A percentile compares a stretch with the other conserved stretches of the same genome.
These are phyloP conservation scores for Colletotrichum gloeosporioides DNA, from an alignment of 2,329 filamentous ascomycete species.

Conservation along the genomic window DNA sequence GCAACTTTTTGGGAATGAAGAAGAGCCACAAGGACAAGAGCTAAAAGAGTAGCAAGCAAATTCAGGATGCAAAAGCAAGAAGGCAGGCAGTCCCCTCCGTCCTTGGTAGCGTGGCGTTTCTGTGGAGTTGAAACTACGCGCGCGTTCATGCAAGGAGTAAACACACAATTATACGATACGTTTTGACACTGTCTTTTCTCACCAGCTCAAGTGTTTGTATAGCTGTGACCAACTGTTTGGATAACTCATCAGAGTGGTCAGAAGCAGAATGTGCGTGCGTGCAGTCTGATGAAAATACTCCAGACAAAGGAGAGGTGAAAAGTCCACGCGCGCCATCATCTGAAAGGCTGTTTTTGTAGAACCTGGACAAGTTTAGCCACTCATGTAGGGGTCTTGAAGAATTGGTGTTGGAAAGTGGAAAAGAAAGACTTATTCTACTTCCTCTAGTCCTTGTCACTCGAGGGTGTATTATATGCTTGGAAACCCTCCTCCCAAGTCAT, in stretches of 20 bases:
- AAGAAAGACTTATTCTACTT: neutral
- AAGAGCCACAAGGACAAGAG: slow-evolving; percentile 44
- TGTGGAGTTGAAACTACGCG: neutral
- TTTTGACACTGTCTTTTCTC: neutral
- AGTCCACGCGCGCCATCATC: neutral
- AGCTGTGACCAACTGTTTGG: neutral
- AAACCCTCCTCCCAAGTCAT: too few relatives aligned
- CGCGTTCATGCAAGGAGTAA: neutral
- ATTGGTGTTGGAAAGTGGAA: neutral
- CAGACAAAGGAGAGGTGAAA: neutral
- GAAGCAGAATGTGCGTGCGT: neutral
- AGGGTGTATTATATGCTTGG: too few relatives aligned
- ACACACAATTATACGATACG: neutral
- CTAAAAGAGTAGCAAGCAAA: neutral
- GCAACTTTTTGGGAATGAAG: slow-evolving; percentile 64
- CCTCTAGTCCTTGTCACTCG: neutral
- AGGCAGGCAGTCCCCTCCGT: neutral
- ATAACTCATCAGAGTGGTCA: neutral
- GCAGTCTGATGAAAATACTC: neutral
- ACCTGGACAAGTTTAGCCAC: neutral
- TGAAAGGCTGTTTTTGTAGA: neutral
- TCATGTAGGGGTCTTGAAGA: neutral
- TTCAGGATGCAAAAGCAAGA: neutral
- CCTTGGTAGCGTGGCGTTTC: slow-evolving; percentile 7
- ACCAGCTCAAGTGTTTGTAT: neutral